These are phyloP conservation scores for Debaryomyces robertsiae DNA, from an alignment of 1,139 yeast species.

Conservation along the genomic window DNA sequence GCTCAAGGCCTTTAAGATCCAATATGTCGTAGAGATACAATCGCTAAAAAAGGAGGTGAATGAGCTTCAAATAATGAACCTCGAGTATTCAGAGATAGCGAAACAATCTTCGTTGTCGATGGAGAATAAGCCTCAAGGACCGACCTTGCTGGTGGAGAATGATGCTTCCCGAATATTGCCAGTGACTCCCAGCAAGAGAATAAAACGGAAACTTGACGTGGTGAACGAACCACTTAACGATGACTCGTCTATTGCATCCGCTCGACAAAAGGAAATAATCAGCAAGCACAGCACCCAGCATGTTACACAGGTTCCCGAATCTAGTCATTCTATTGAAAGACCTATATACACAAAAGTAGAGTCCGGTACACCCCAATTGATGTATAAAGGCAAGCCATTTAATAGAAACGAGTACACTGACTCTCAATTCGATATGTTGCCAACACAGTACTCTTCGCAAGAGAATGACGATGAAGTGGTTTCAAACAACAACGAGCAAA, in stretches of 20 bases:
- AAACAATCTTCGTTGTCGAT: slow-evolving; percentile 1
- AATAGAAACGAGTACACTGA: slow-evolving; percentile 7
- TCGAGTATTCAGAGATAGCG: slow-evolving; percentile 10
- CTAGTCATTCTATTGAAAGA: slow-evolving; percentile 4
- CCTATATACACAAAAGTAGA: background rate
- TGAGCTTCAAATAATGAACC: slow-evolving; percentile 6
- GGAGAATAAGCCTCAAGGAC: background rate
- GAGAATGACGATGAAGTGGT: slow-evolving; percentile 14
- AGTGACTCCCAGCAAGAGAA: slow-evolving; percentile 12
- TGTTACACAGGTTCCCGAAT: slow-evolving; percentile 14
- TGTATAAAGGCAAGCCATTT: slow-evolving; percentile 7
- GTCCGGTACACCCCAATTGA: background rate
- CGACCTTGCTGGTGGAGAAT: background rate
- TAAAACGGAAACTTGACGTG: slow-evolving; percentile 8
- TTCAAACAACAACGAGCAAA: slow-evolving; percentile 8
- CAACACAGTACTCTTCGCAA: slow-evolving; percentile 20
- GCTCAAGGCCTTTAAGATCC: slow-evolving; percentile 11
- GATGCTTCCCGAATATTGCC: background rate
- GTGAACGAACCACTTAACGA: background rate
- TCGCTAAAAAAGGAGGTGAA: slow-evolving; percentile 7
- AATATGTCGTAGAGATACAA: slow-evolving; percentile 10
- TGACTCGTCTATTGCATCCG: background rate
- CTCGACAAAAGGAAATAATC: background rate
- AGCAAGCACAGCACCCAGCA: too few relatives aligned
- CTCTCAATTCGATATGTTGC: slow-evolving; percentile 15